Evolutionary conservation across 2,329 filamentous ascomycete genomes (phyloP).

Genomic region (Stagonosporopsis tanaceti): DNA sequence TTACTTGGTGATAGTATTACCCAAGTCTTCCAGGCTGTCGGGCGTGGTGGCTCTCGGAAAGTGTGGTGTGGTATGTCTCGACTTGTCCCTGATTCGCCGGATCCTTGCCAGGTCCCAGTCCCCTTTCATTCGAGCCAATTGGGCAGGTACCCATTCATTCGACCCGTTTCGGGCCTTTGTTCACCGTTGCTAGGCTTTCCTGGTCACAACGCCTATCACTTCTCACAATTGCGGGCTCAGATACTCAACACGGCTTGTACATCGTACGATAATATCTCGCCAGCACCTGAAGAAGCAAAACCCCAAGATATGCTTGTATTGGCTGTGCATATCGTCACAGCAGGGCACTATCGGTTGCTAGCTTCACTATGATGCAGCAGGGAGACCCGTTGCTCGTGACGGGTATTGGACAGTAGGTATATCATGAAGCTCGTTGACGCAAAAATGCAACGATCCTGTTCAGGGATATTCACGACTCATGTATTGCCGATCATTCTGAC

Average conservation of each 20-base stretch:
- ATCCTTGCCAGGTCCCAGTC: slow-evolving; percentile 5
- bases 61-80: slow-evolving; percentile 19
- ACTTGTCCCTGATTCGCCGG: slow-evolving; percentile 14
- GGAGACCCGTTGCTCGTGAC: not conserved
- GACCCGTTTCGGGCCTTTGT: slow-evolving; percentile 19
- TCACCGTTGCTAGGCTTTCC: slow-evolving; percentile 13
- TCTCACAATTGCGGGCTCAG: slow-evolving; percentile 12
- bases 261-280: slow-evolving; percentile 15
- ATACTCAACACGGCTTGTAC: slow-evolving; percentile 11
- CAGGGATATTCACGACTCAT: slow-evolving; percentile 2
- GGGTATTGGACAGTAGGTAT: not conserved
- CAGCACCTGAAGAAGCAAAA: slow-evolving; percentile 14
- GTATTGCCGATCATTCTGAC: not conserved
- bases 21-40: slow-evolving; percentile 2
- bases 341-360: slow-evolving; percentile 5
- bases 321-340: slow-evolving; percentile 8
- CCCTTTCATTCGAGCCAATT: slow-evolving; percentile 8
- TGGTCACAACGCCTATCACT: slow-evolving; percentile 13
- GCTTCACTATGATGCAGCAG: not conserved
- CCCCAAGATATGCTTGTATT: not conserved
- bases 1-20: not conserved
- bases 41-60: slow-evolving; percentile 1
- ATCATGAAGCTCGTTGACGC: not conserved
- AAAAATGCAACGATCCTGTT: slow-evolving; percentile 3
- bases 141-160: slow-evolving; percentile 15